Base-by-base conservation (phyloP, 2,329 filamentous ascomycete species). In the Exutisphaerella laricina region DNA sequence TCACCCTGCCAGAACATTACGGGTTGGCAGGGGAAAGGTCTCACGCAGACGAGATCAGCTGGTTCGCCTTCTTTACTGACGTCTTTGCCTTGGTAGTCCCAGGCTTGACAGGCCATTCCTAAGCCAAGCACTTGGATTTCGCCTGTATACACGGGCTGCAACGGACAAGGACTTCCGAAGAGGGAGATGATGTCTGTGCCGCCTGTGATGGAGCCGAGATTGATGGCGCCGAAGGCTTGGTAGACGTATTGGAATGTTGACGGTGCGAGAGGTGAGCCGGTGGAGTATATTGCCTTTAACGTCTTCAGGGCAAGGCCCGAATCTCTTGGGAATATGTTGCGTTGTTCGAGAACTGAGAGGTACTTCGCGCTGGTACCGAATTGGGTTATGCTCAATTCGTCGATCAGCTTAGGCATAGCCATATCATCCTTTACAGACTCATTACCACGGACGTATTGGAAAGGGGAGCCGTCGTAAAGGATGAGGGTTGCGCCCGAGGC, bases 331-430 rank as follows among this genome's bases (percentile, higher is more conserved):
- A 74, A 70, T 31, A 88, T 65, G 14, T 71, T 70, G 51, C 85
- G 85, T 50, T 94, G 85, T 64, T 98, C 92, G 6, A 98, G 77
- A 3, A 94, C 75, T 0, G 85, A 90, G 10, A 98, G 81, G 61
- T 96, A 98, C 54, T 94, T 90, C 2, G 92, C 90, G 1, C 85
- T 92, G 0, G 90, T 97, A 39, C 92, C 92, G 57, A 97, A 97
- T 60, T 97, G 89, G 1, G 88, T 94, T 39, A 97, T 88, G 22
- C 74, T 69, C 8, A 94, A 75, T 51, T 87, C 80, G 21, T 90
- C 82, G 43, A 96, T 84, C 13, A 97, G 74, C 3, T 77, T 78
- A 3, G 88, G 85, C 70, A 98, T 82, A 7, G 88, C 88, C 44
- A 92, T 75, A 58, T 90, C 78, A 39, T 85, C 85, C 44, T 84